Evolutionary conservation across 1,284 basidiomycete genomes (phyloP).

Genomic region (Moesziomyces globuligerus): DNA sequence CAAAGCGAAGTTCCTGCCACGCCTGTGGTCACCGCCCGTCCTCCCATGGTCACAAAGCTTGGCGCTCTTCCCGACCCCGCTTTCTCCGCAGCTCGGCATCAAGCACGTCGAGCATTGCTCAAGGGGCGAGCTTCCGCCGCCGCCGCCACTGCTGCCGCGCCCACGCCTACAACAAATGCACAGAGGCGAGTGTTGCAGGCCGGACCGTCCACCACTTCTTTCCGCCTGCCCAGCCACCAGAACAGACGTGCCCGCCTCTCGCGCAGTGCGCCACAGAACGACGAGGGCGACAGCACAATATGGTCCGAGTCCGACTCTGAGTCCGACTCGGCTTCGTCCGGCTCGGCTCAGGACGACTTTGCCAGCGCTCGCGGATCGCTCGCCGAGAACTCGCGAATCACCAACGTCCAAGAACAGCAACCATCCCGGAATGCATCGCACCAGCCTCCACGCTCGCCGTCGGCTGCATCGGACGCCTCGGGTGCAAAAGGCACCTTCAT

Average conservation of each 20-base stretch:
- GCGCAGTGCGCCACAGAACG: conserved; percentile 16
- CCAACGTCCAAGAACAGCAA: conserved; percentile 29
- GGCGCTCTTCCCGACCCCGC: conserved; percentile 29
- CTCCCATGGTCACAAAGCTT: neutral
- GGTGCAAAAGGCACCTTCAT: conserved; percentile 56
- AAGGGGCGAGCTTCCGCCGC: conserved; percentile 11
- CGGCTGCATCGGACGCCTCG: conserved; percentile 21
- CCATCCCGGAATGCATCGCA: conserved; percentile 17
- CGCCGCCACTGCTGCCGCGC: conserved; percentile 9
- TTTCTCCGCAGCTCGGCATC: conserved; percentile 41
- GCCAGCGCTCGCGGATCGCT: conserved; percentile 40
- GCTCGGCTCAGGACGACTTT: conserved; percentile 41
- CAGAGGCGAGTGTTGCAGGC: conserved; percentile 12
- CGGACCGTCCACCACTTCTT: conserved; percentile 41
- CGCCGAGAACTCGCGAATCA: conserved; percentile 35
- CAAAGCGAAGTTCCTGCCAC: conserved; percentile 3
- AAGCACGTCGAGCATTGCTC: conserved; percentile 41
- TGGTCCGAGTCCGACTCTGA: conserved; percentile 39
- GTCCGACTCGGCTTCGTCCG: conserved; percentile 16
- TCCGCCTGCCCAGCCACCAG: conserved; percentile 38
- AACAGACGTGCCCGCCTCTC: conserved; percentile 14
- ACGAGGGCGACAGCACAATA: conserved; percentile 38
- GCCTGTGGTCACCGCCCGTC: conserved; percentile 12
- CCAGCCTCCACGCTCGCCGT: conserved; percentile 16
- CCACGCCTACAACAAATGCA: conserved; percentile 6